These are phyloP conservation scores for Candida sithepensis DNA, from an alignment of 805 yeast species.

Conservation along the genomic window DNA sequence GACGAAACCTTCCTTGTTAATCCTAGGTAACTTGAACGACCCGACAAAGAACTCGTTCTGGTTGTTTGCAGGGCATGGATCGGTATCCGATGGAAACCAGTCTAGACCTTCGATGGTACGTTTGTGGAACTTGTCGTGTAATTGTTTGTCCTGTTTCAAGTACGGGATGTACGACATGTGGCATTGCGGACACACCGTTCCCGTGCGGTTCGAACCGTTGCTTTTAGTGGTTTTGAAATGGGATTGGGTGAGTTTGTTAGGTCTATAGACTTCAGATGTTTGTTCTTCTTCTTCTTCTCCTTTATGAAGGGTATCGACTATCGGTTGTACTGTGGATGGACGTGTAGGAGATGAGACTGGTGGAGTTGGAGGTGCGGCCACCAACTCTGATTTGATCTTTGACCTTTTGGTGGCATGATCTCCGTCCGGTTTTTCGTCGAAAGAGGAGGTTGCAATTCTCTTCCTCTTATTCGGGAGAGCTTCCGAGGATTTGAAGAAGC, in stretches of 20 bases:
- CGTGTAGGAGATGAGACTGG: no score
- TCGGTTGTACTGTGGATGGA: no score
- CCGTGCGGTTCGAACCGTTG: constrained; percentile 14
- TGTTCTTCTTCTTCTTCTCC: background rate
- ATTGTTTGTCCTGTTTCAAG: constrained; percentile 37
- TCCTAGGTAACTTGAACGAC: background rate
- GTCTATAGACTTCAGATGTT: no score
- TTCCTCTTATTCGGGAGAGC: background rate
- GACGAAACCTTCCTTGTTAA: constrained; percentile 18
- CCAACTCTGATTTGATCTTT: no score
- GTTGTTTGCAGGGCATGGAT: constrained; percentile 1
- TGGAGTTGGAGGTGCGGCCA: no score
- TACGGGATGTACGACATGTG: constrained; percentile 49
- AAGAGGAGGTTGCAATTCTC: background rate
- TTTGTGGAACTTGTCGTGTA: constrained; percentile 52
- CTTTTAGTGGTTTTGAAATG: constrained; percentile 17
- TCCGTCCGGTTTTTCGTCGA: background rate
- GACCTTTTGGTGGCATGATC: background rate
- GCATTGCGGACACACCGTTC: constrained; percentile 43
- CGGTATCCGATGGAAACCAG: background rate
- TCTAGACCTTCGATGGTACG: constrained; percentile 32
- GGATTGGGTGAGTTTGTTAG: no score
- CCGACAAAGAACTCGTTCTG: background rate
- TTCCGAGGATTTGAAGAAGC: background rate
- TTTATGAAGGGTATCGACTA: no score